Percentiles rank a stretch among this genome's conserved stretches.
Conservation (phyloP, 257 asterid genomes). For the Nicotiana attenuata region DNA sequence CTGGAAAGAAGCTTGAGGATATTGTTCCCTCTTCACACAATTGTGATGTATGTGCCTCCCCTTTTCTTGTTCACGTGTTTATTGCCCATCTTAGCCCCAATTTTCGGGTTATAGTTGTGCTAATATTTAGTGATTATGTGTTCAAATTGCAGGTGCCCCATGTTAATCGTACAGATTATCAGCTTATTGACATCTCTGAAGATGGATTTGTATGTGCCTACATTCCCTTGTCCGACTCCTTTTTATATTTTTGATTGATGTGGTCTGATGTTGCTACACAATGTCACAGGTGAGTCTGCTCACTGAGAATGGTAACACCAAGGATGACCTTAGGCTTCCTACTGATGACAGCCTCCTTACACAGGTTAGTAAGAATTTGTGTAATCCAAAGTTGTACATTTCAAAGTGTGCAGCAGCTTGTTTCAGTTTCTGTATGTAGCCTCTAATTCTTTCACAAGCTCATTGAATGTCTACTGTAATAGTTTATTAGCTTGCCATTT, state of each 20-base stretch:
- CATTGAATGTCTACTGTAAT: too few relatives aligned
- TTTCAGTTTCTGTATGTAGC: background rate
- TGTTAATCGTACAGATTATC: conserved; percentile 84
- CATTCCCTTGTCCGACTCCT: background rate
- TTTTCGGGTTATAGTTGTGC: background rate
- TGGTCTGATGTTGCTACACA: conserved; percentile 8
- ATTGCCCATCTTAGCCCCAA: background rate
- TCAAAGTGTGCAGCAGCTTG: background rate
- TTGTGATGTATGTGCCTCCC: conserved; percentile 51
- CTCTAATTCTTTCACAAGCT: background rate
- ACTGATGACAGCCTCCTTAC: conserved; percentile 64
- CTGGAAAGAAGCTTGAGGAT: conserved; percentile 85
- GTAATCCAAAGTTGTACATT: background rate
- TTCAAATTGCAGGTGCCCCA: conserved; percentile 65
- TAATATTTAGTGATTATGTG: background rate
- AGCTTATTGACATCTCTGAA: conserved; percentile 92
- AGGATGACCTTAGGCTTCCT: conserved; percentile 94
- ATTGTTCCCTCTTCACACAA: conserved; percentile 96
- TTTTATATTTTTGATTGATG: background rate
- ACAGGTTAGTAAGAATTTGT: conserved; percentile 39
- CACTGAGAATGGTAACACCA: conserved; percentile 77
- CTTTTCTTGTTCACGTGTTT: background rate
- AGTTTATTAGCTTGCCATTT: too few relatives aligned
- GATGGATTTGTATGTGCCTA: conserved; percentile 76
- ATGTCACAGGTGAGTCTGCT: conserved; percentile 68